Evolutionary conservation across 257 asterid species (phyloP).

Genomic region (Capsicum rhomboideum): DNA sequence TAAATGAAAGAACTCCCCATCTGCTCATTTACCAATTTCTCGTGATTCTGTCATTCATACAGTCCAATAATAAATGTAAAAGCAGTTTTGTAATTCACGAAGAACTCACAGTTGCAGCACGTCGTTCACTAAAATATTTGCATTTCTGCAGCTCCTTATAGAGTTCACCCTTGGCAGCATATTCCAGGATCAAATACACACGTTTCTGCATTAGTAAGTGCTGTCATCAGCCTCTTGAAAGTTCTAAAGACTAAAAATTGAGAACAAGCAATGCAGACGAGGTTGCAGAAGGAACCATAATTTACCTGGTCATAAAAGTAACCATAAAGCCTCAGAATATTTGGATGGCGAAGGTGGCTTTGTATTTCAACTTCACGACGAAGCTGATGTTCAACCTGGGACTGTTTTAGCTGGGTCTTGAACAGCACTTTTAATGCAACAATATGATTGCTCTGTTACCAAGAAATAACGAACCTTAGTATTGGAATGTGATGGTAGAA

Average conservation of each 20-base stretch:
- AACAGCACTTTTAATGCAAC: constrained; percentile 88
- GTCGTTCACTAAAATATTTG: constrained; percentile 78
- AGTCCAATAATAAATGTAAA: neutral
- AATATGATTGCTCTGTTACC: constrained; percentile 72
- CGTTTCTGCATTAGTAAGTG: constrained; percentile 57
- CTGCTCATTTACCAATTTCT: neutral
- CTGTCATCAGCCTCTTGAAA: neutral
- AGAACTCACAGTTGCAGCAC: constrained; percentile 84
- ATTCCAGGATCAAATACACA: constrained; percentile 83
- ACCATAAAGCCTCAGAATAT: constrained; percentile 85
- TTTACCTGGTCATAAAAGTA: constrained; percentile 86
- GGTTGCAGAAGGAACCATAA: neutral
- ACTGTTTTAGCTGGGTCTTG: constrained; percentile 81
- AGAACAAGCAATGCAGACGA: neutral
- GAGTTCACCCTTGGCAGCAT: constrained; percentile 94
- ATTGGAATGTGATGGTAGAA: neutral
- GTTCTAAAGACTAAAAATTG: neutral
- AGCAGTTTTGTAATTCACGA: neutral
- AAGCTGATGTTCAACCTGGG: constrained; percentile 94
- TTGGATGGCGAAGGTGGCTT: constrained; percentile 91
- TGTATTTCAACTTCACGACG: constrained; percentile 97
- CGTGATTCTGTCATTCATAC: neutral
- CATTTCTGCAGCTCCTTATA: constrained; percentile 81
- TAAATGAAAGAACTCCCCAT: neutral
- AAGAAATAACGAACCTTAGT: neutral